phyloP scores from a whole-genome alignment of 129 eudicot species.

The Chrysanthemum makinoi region DNA sequence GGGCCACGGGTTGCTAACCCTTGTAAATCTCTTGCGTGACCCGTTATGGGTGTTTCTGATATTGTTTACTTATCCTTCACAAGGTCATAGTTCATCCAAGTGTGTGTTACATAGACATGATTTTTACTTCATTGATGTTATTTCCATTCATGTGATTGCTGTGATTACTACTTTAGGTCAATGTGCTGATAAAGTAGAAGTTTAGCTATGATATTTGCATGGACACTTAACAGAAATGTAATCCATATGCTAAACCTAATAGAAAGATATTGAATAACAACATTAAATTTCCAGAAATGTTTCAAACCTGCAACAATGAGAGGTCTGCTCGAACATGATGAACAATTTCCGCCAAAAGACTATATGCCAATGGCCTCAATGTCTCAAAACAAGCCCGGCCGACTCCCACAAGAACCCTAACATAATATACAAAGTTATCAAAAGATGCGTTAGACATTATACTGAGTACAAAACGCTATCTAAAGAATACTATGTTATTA shows the following conservation, averaged over 20 bases:
- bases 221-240: conserved; percentile 1
- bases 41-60: background rate
- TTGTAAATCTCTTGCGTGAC: conserved; percentile 3
- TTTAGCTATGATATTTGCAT: conserved; percentile 8
- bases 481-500: conserved; percentile 12
- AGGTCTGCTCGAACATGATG: conserved; percentile 96
- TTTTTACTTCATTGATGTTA: conserved; percentile 13
- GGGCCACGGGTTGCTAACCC: conserved; percentile 5
- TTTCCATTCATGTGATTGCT: conserved; percentile 13
- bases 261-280: background rate
- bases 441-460: conserved; percentile 23
- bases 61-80: conserved; percentile 13
- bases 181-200: background rate
- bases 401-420: conserved; percentile 97
- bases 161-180: background rate
- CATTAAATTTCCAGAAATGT: conserved; percentile 7
- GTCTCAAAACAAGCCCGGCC: conserved; percentile 98
- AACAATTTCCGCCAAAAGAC: conserved; percentile 95
- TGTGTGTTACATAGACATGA: conserved; percentile 11
- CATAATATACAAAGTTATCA: conserved; percentile 21
- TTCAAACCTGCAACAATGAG: conserved; percentile 83
- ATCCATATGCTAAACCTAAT: conserved; percentile 8
- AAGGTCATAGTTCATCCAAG: conserved; percentile 16
- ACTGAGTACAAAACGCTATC: conserved; percentile 14
- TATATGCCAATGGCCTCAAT: conserved; percentile 92